phyloP scores from a whole-genome alignment of 2,329 filamentous ascomycete genomes.

The Coniochaeta sp. region DNA sequence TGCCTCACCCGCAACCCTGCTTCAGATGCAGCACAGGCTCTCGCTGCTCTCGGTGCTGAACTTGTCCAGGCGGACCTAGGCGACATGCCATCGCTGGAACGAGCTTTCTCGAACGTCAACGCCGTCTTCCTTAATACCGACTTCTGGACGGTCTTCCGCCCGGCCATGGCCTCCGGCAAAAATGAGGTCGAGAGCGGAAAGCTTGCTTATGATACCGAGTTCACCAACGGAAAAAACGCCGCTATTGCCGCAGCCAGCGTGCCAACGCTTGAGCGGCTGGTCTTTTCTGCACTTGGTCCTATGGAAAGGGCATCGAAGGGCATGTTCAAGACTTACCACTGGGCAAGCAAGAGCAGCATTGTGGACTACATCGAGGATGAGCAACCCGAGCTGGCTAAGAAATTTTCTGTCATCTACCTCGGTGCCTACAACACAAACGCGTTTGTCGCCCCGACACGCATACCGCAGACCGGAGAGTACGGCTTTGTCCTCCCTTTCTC shows the following conservation, averaged over 20 bases:
- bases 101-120: constrained; percentile 14
- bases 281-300: constrained; percentile 15
- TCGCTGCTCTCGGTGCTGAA: constrained; percentile 14
- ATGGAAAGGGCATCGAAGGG: constrained; percentile 12
- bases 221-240: constrained; percentile 18
- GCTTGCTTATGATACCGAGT: constrained; percentile 12
- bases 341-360: constrained; percentile 20
- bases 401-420: constrained; percentile 22
- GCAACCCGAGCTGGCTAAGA: constrained; percentile 17
- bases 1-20: constrained; percentile 8
- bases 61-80: constrained; percentile 16
- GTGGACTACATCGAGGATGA: constrained; percentile 19
- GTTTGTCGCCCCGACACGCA: constrained; percentile 19
- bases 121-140: constrained; percentile 19
- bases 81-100: constrained; percentile 11
- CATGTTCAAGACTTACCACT: constrained; percentile 21
- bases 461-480: constrained; percentile 21
- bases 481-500: constrained; percentile 20
- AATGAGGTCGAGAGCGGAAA: neutral
- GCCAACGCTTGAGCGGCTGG: constrained; percentile 18
- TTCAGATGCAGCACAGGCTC: constrained; percentile 4
- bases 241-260: constrained; percentile 17
- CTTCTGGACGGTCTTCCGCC: constrained; percentile 11
- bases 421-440: constrained; percentile 23
- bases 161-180: neutral